Evolutionary conservation across 495 filamentous ascomycete genomes (phyloP).

Genomic region (Lasiosphaeriaceae sp.): DNA sequence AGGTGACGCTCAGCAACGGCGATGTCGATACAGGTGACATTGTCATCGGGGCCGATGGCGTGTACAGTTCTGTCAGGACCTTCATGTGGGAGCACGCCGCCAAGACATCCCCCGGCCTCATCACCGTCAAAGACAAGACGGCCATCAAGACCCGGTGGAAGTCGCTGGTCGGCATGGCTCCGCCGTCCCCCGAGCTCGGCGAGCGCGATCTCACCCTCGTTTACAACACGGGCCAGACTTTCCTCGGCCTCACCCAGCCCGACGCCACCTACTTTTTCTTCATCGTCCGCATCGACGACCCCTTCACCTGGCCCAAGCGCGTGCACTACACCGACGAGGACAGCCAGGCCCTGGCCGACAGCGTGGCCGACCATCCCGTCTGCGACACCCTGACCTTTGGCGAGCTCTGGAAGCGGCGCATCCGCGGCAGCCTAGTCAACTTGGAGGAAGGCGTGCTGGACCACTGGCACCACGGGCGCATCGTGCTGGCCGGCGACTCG

Average conservation of each 20-base stretch:
- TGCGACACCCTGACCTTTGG: slow-evolving; percentile 19
- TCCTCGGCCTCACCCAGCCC: too few species aligned
- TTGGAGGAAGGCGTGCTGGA: slow-evolving; percentile 32
- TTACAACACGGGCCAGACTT: too few species aligned
- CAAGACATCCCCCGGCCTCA: slow-evolving; percentile 17
- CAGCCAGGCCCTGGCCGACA: slow-evolving; percentile 12
- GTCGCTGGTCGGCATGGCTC: too few species aligned
- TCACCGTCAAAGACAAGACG: slow-evolving; percentile 18
- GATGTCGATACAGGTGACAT: slow-evolving; percentile 38
- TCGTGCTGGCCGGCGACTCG: slow-evolving; percentile 33
- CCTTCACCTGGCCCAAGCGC: too few species aligned
- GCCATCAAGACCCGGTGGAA: slow-evolving; percentile 7
- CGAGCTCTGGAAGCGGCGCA: slow-evolving; percentile 21
- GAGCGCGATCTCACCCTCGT: too few species aligned
- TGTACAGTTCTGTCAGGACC: slow-evolving; percentile 42
- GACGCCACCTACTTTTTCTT: too few species aligned
- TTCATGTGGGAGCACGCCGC: slow-evolving; percentile 8
- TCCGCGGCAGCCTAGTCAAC: slow-evolving; percentile 22
- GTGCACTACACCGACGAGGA: slow-evolving; percentile 26
- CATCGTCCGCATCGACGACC: too few species aligned
- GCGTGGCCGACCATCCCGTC: not conserved
- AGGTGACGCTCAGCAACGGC: slow-evolving; percentile 17
- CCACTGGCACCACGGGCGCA: slow-evolving; percentile 26
- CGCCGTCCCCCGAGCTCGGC: too few species aligned
- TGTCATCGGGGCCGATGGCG: slow-evolving; percentile 51